These are phyloP conservation scores for Termitomyces titanicus DNA, from an alignment of 768 basidiomycete species.

Conservation along the genomic window DNA sequence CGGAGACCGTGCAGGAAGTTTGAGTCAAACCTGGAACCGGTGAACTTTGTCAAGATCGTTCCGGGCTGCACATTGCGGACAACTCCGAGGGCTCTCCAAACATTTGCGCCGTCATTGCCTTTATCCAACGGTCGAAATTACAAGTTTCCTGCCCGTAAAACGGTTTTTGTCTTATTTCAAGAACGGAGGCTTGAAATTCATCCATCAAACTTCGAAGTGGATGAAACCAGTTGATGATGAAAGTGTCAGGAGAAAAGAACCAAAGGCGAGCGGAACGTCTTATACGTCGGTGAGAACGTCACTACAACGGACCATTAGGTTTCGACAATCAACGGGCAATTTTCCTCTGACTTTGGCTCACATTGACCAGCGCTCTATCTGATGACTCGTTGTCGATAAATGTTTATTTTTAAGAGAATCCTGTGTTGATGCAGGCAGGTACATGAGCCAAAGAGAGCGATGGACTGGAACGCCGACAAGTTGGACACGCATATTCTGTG, in stretches of 20 bases:
- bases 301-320: background rate
- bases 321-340: background rate
- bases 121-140: background rate
- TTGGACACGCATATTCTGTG: background rate
- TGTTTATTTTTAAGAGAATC: background rate
- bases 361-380: background rate
- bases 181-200: background rate
- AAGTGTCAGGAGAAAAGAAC: background rate
- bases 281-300: background rate
- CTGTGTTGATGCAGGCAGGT: background rate
- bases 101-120: background rate
- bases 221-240: background rate
- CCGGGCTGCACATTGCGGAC: background rate
- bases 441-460: background rate
- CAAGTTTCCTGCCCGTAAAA: background rate
- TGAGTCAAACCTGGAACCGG: background rate
- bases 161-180: too few relatives aligned
- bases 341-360: background rate
- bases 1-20: conserved; percentile 10
- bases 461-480: background rate
- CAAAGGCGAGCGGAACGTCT: background rate
- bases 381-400: background rate
- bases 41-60: background rate
- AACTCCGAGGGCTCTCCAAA: conserved; percentile 4
- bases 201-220: background rate